Percentiles rank a stretch among this genome's conserved stretches.
These are phyloP conservation scores for Sordaria brevicollis DNA, from an alignment of 495 filamentous ascomycete genomes.

Conservation along the genomic window DNA sequence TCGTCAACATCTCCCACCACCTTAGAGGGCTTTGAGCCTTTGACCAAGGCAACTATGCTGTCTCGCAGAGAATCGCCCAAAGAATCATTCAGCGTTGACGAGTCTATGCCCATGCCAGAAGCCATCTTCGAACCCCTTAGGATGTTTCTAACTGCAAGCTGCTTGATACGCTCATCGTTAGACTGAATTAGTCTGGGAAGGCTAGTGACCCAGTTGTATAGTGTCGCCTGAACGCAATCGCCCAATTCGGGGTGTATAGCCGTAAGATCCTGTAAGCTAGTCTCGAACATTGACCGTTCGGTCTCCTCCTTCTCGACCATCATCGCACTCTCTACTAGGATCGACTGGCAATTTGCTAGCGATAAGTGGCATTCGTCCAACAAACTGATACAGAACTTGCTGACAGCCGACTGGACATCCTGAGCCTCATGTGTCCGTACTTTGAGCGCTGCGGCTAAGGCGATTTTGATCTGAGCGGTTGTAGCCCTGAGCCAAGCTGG, in stretches of 20 bases:
- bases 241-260: constrained; percentile 52
- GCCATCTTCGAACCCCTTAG: constrained; percentile 63
- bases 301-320: constrained; percentile 51
- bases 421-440: constrained; percentile 61
- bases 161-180: constrained; percentile 68
- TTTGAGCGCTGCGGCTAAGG: constrained; percentile 66
- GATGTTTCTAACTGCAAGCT: constrained; percentile 60
- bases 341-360: constrained; percentile 53
- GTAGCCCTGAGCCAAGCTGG: constrained; percentile 77
- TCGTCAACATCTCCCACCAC: constrained; percentile 10
- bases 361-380: constrained; percentile 70
- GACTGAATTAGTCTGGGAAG: constrained; percentile 77
- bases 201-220: constrained; percentile 72
- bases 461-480: constrained; percentile 71
- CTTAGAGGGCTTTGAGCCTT: constrained; percentile 23
- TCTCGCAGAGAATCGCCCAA: constrained; percentile 55
- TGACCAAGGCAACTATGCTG: constrained; percentile 40
- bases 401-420: constrained; percentile 60
- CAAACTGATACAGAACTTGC: constrained; percentile 59
- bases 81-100: constrained; percentile 56
- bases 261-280: constrained; percentile 48
- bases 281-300: constrained; percentile 29
- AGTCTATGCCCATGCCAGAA: constrained; percentile 52
- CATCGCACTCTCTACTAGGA: constrained; percentile 75
- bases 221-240: constrained; percentile 57